Evolutionary conservation across 140 eudicot species (phyloP).

Genomic region (Ambrosia hybrid): DNA sequence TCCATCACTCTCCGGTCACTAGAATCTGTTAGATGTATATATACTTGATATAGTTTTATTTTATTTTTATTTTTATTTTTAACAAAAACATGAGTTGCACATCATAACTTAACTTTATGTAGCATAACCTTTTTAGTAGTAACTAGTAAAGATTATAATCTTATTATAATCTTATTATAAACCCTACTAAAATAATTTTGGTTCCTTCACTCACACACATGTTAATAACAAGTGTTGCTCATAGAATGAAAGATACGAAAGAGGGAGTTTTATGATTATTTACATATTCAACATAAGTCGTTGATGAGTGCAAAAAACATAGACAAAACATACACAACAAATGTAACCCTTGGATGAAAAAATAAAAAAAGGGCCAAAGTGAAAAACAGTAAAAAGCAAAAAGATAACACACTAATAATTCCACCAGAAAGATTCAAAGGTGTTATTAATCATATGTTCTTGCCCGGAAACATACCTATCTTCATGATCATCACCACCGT

Average conservation of each 20-base stretch:
- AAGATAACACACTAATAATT: slow-evolving; percentile 31
- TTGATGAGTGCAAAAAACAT: slow-evolving; percentile 13
- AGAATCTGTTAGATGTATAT: too few relatives aligned
- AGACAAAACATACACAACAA: slow-evolving; percentile 23
- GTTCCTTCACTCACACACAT: neutral
- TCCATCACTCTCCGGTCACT: too few relatives aligned
- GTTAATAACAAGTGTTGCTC: neutral
- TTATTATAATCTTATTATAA: too few relatives aligned
- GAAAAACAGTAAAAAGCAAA: slow-evolving; percentile 28
- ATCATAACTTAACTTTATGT: too few relatives aligned
- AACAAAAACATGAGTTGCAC: too few relatives aligned
- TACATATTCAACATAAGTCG: slow-evolving; percentile 14
- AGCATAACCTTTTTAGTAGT: too few relatives aligned
- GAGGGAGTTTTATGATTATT: neutral
- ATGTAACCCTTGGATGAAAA: slow-evolving; percentile 30
- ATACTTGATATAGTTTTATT: too few relatives aligned
- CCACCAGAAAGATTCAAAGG: slow-evolving; percentile 52
- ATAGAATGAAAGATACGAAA: neutral
- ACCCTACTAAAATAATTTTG: too few relatives aligned
- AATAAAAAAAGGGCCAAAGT: slow-evolving; percentile 30
- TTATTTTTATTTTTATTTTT: too few relatives aligned
- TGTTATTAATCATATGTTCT: slow-evolving; percentile 33
- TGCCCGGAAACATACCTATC: slow-evolving; percentile 31
- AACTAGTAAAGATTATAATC: too few relatives aligned
- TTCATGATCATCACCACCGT: slow-evolving; percentile 7